Evolutionary conservation across 139 green algal genomes (phyloP).

Genomic region (Picochlorum costavermella): DNA sequence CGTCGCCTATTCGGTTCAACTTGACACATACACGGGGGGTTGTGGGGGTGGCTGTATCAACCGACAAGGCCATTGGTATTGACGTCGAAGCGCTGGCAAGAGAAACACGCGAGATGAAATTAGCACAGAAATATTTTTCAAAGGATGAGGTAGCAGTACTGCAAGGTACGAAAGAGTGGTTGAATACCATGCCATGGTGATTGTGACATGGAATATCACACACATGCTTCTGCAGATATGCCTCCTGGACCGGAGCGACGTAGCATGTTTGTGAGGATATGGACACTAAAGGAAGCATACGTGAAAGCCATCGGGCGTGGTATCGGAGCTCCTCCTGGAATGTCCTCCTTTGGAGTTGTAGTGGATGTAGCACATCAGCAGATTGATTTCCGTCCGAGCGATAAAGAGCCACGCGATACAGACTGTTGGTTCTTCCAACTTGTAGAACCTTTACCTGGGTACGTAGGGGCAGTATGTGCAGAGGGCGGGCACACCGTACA

Average conservation of each 20-base stretch:
- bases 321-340: constrained; percentile 48
- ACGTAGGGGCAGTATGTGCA: too few species aligned
- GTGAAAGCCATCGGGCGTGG: constrained; percentile 66
- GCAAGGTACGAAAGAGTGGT: not conserved
- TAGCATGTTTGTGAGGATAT: constrained; percentile 51
- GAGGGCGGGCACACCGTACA: too few species aligned
- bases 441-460: too few species aligned
- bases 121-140: constrained; percentile 47
- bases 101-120: constrained; percentile 23
- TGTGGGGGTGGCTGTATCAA: constrained; percentile 29
- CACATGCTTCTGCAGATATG: not conserved
- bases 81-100: constrained; percentile 48
- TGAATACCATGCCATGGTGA: too few species aligned
- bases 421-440: too few species aligned
- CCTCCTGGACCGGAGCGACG: not conserved
- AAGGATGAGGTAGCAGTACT: constrained; percentile 23
- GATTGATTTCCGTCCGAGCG: not conserved
- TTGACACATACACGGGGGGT: constrained; percentile 43
- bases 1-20: constrained; percentile 43
- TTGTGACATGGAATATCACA: too few species aligned
- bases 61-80: constrained; percentile 40
- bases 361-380: constrained; percentile 3
- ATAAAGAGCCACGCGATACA: too few species aligned
- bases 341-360: constrained; percentile 48
- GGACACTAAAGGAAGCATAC: constrained; percentile 72